These are phyloP conservation scores for Astragalus glycyphyllos DNA, from an alignment of 306 rosid species.

Conservation along the genomic window DNA sequence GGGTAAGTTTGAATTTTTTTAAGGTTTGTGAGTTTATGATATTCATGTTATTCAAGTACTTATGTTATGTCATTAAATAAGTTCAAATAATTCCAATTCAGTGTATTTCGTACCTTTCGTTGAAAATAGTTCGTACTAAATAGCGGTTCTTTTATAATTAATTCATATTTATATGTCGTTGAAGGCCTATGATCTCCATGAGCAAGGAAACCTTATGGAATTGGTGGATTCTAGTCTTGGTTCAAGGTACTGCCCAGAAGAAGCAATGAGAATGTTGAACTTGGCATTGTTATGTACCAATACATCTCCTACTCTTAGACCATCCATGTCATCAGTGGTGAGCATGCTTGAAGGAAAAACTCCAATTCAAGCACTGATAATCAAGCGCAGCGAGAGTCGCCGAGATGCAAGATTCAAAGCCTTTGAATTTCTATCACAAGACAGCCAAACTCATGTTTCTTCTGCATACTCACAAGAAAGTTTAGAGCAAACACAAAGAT, in stretches of 20 bases:
- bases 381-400: slow-evolving; percentile 41
- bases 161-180: slow-evolving; percentile 14
- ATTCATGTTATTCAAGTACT: not conserved
- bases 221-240: slow-evolving; percentile 72
- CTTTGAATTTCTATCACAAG: slow-evolving; percentile 57
- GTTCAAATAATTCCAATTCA: no score
- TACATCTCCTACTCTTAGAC: slow-evolving; percentile 78
- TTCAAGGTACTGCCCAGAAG: slow-evolving; percentile 57
- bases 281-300: slow-evolving; percentile 76
- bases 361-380: slow-evolving; percentile 52
- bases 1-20: slow-evolving; percentile 57
- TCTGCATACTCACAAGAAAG: slow-evolving; percentile 49
- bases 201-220: slow-evolving; percentile 79
- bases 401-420: slow-evolving; percentile 63
- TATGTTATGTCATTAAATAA: slow-evolving; percentile 2
- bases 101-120: no score
- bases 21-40: not conserved
- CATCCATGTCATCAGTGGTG: slow-evolving; percentile 80
- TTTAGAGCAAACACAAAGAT: slow-evolving; percentile 43
- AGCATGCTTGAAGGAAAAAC: slow-evolving; percentile 82
- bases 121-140: no score
- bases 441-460: slow-evolving; percentile 58
- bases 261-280: slow-evolving; percentile 70
- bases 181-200: slow-evolving; percentile 82
- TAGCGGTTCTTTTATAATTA: no score